phyloP scores from a whole-genome alignment of 2,329 filamentous ascomycete species.

The Penicillium rolfsii region DNA sequence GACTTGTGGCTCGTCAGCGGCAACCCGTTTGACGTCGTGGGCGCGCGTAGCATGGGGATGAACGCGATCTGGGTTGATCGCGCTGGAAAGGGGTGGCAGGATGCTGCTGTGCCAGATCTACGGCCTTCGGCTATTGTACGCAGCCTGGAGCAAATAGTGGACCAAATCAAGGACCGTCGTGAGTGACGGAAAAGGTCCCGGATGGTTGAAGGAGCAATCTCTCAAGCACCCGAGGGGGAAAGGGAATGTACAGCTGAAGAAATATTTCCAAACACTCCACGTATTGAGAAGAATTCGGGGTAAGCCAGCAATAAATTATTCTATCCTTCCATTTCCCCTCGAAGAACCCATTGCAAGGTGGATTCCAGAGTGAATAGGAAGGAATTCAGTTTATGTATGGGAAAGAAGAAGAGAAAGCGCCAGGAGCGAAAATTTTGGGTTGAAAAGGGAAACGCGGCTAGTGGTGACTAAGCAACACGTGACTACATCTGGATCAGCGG shows the following conservation, averaged over 20 bases:
- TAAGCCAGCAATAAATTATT: slow-evolving; percentile 48
- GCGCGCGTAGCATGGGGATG: slow-evolving; percentile 64
- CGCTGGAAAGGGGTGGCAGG: slow-evolving; percentile 64
- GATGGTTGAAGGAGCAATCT: slow-evolving; percentile 52
- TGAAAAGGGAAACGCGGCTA: slow-evolving; percentile 24
- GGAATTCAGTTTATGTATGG: slow-evolving; percentile 47
- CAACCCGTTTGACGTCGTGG: slow-evolving; percentile 74
- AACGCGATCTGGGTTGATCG: slow-evolving; percentile 70
- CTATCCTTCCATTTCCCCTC: slow-evolving; percentile 55
- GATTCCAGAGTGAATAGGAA: slow-evolving; percentile 53
- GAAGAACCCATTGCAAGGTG: slow-evolving; percentile 43
- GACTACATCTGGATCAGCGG: slow-evolving; percentile 4
- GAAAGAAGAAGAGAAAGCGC: slow-evolving; percentile 38
- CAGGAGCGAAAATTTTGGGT: slow-evolving; percentile 20
- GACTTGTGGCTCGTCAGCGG: slow-evolving; percentile 70
- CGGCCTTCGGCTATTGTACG: slow-evolving; percentile 59
- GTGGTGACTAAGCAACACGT: slow-evolving; percentile 27
- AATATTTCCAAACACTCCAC: slow-evolving; percentile 54
- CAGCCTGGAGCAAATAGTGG: slow-evolving; percentile 62
- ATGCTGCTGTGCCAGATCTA: slow-evolving; percentile 57
- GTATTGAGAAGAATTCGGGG: slow-evolving; percentile 47
- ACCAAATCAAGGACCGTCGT: slow-evolving; percentile 34
- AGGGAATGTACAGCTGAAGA: slow-evolving; percentile 46
- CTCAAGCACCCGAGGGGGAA: slow-evolving; percentile 33
- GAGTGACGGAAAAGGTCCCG: slow-evolving; percentile 57